Conservation (phyloP, 2,329 filamentous ascomycete species). For the Claviceps digitariae region DNA sequence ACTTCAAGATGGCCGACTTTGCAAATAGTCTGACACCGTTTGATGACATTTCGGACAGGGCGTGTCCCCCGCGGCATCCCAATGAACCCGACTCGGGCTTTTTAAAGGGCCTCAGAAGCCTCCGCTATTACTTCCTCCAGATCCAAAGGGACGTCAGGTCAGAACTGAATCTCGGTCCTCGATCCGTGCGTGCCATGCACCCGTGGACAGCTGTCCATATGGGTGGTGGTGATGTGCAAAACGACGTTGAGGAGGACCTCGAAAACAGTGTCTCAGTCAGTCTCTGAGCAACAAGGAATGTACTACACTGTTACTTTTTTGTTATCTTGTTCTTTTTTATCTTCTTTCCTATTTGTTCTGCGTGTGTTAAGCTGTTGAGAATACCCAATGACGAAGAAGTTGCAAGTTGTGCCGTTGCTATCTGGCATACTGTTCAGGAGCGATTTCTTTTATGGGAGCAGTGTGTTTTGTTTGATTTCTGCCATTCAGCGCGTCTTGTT, state of each 20-base stretch:
- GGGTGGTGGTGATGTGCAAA: slow-evolving; percentile 12
- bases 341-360: not conserved
- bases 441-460: not conserved
- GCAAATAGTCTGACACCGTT: slow-evolving; percentile 92
- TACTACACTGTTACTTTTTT: not conserved
- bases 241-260: slow-evolving; percentile 17
- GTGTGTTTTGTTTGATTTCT: not conserved
- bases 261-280: slow-evolving; percentile 2
- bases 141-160: slow-evolving; percentile 63
- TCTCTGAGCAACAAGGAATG: not conserved
- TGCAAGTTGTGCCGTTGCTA: not conserved
- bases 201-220: slow-evolving; percentile 9
- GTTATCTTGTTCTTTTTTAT: not conserved
- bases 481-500: not conserved
- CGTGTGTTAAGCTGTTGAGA: not conserved
- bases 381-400: not conserved
- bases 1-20: slow-evolving; percentile 97
- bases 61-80: slow-evolving; percentile 72
- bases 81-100: slow-evolving; percentile 79
- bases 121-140: slow-evolving; percentile 72
- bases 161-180: slow-evolving; percentile 33
- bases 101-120: slow-evolving; percentile 64
- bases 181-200: slow-evolving; percentile 9
- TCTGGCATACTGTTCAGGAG: not conserved
- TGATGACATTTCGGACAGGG: slow-evolving; percentile 47